These are phyloP conservation scores for Chlorella variabilis DNA, from an alignment of 163 green algal genomes.

Conservation along the genomic window DNA sequence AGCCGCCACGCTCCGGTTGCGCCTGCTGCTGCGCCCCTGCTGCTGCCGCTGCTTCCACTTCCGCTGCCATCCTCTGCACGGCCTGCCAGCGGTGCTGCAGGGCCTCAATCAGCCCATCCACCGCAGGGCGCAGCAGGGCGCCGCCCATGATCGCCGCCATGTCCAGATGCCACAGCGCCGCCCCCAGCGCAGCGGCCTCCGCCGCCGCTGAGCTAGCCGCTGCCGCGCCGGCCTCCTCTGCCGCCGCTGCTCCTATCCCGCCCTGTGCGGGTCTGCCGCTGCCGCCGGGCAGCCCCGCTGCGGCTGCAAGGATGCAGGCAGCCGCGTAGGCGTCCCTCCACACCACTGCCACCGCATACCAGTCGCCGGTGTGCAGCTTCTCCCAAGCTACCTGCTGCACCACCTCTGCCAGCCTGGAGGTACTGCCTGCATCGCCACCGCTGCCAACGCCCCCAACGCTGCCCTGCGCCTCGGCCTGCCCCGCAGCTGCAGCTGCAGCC, in stretches of 20 bases:
- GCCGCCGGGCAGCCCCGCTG: background rate
- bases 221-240: background rate
- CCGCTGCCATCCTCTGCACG: background rate
- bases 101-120: slow-evolving; percentile 51
- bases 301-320: slow-evolving; percentile 54
- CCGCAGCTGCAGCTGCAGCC: background rate
- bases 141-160: slow-evolving; percentile 84
- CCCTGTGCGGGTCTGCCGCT: background rate
- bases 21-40: background rate
- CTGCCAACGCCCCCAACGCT: background rate
- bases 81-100: slow-evolving; percentile 44
- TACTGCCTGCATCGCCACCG: background rate
- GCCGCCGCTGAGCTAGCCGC: background rate
- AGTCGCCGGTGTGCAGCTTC: slow-evolving; percentile 83
- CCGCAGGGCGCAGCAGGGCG: slow-evolving; percentile 47
- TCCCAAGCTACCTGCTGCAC: slow-evolving; percentile 73
- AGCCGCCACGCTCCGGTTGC: background rate
- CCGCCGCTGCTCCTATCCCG: background rate
- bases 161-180: slow-evolving; percentile 69
- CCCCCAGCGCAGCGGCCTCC: background rate
- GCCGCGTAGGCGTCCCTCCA: slow-evolving; percentile 78
- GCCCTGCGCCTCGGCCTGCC: background rate
- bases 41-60: background rate
- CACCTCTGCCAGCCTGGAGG: slow-evolving; percentile 34
- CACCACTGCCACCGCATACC: slow-evolving; percentile 69